These are phyloP conservation scores for Picochlorum sp. DNA, from an alignment of 139 green algal species.

Conservation along the genomic window DNA sequence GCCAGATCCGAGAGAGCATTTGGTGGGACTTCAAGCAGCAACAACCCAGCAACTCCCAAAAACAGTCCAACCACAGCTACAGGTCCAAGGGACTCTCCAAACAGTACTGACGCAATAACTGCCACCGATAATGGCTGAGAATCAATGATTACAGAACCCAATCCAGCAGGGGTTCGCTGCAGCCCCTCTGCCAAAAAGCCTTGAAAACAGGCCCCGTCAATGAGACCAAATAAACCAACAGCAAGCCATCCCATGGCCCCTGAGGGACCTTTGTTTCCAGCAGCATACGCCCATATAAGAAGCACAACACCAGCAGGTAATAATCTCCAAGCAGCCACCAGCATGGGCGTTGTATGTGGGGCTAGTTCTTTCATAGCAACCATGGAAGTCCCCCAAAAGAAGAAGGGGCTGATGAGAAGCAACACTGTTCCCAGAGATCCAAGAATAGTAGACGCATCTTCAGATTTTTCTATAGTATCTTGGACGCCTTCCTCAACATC, in stretches of 20 bases:
- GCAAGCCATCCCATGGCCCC: slow-evolving; percentile 65
- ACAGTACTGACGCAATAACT: slow-evolving; percentile 83
- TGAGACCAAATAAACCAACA: slow-evolving; percentile 74
- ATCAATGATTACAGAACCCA: slow-evolving; percentile 93
- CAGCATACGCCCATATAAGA: slow-evolving; percentile 63
- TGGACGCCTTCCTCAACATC: not conserved
- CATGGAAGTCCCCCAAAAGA: slow-evolving; percentile 96
- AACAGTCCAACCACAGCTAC: slow-evolving; percentile 51
- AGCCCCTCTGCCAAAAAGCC: slow-evolving; percentile 67
- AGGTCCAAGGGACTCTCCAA: slow-evolving; percentile 68
- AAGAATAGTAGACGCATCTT: slow-evolving; percentile 7
- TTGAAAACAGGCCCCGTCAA: slow-evolving; percentile 93
- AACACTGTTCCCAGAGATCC: not conserved
- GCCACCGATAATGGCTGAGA: slow-evolving; percentile 92
- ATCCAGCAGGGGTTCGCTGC: slow-evolving; percentile 65
- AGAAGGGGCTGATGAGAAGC: slow-evolving; percentile 87
- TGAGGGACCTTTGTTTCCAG: slow-evolving; percentile 54
- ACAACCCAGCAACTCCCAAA: slow-evolving; percentile 77
- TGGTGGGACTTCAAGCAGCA: slow-evolving; percentile 77
- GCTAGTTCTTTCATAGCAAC: slow-evolving; percentile 80
- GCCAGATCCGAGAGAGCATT: slow-evolving; percentile 4
- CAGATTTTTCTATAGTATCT: slow-evolving; percentile 9
- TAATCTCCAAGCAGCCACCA: slow-evolving; percentile 79
- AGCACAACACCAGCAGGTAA: slow-evolving; percentile 80
- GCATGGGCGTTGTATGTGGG: slow-evolving; percentile 71